These are phyloP conservation scores for Lachnellula arida DNA, from an alignment of 2,329 filamentous ascomycete genomes.

Conservation along the genomic window DNA sequence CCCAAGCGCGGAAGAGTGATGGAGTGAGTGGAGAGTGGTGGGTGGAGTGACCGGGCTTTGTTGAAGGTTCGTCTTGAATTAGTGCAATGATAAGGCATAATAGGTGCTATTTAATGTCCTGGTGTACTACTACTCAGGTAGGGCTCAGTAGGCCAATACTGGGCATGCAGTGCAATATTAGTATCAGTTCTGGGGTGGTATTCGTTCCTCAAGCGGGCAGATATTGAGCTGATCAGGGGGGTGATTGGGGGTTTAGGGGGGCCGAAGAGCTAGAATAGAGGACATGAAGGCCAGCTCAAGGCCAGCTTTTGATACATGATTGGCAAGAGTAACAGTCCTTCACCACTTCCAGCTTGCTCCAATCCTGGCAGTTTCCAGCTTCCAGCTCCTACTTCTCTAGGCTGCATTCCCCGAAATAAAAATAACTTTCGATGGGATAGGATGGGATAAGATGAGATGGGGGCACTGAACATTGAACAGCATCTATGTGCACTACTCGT, in stretches of 20 bases:
- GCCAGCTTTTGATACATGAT: background rate
- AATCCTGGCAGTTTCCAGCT: background rate
- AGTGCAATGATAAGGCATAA: too few relatives aligned
- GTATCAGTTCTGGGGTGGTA: background rate
- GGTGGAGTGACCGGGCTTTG: background rate
- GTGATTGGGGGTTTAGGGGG: background rate
- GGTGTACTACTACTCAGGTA: too few relatives aligned
- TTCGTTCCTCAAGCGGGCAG: background rate
- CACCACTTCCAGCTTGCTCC: background rate
- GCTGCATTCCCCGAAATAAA: background rate
- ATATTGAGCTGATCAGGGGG: background rate
- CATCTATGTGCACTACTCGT: too few relatives aligned
- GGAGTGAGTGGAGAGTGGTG: too few relatives aligned
- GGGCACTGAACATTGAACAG: too few relatives aligned
- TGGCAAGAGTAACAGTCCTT: background rate
- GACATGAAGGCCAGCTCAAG: background rate
- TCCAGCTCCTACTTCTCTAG: background rate
- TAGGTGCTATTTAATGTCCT: too few relatives aligned
- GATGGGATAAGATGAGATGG: too few relatives aligned
- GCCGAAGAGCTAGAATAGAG: background rate
- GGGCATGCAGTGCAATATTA: background rate
- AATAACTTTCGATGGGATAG: background rate
- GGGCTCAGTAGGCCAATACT: background rate
- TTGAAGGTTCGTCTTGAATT: too few relatives aligned
- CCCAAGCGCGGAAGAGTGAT: background rate